These are phyloP conservation scores for Sarcocystis neurona DNA, from an alignment of 169 alveolate species.

Conservation along the genomic window DNA sequence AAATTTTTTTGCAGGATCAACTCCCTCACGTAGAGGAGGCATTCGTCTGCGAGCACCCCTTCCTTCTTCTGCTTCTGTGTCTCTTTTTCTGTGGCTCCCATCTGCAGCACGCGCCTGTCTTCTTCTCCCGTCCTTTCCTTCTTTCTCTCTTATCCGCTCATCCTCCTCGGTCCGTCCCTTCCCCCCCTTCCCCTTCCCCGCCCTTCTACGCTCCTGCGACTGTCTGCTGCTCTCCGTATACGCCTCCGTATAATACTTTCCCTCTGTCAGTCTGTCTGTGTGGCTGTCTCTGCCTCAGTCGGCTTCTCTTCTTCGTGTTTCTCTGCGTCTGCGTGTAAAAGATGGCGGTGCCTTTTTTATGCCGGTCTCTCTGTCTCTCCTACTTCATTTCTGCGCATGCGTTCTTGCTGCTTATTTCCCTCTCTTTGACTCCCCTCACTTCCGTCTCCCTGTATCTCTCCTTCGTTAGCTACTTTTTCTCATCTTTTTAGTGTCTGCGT, in stretches of 20 bases:
- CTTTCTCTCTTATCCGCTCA: constrained; percentile 5
- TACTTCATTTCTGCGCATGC: too few species aligned
- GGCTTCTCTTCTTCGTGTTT: too few species aligned
- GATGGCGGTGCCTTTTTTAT: not conserved
- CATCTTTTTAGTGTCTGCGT: too few species aligned
- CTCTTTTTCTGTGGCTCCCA: not conserved
- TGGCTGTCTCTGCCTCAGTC: not conserved
- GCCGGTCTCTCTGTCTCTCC: constrained; percentile 16
- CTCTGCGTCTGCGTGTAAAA: not conserved
- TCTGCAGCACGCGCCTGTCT: not conserved
- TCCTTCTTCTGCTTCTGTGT: not conserved
- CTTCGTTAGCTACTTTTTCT: too few species aligned
- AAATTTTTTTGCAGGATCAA: too few species aligned
- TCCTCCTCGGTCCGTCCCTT: not conserved
- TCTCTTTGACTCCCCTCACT: too few species aligned
- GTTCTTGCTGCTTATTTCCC: too few species aligned
- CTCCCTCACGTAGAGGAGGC: not conserved
- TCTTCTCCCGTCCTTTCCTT: not conserved
- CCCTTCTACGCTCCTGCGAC: not conserved
- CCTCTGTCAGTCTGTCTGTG: not conserved
- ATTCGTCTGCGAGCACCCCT: not conserved
- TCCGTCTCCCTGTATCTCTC: too few species aligned
- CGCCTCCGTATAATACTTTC: too few species aligned
- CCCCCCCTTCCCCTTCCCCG: constrained; percentile 8
- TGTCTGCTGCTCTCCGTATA: too few species aligned